Evolutionary conservation across 768 basidiomycete genomes (phyloP), one percentile per base, ranked within the genome.

Genomic region (Cystobasidium onofrii): DNA sequence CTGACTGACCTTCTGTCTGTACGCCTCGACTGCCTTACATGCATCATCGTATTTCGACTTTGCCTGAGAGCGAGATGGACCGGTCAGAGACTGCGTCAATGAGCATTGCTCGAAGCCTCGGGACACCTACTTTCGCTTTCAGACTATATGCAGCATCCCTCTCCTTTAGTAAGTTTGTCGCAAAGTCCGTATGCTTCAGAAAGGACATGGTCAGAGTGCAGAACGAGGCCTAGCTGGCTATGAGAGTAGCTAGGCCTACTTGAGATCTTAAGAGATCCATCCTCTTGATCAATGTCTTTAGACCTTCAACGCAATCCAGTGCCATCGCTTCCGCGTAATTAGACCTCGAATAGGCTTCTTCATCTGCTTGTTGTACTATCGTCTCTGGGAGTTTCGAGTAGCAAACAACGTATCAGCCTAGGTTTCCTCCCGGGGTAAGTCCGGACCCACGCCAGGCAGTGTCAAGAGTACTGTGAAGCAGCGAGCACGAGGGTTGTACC

Each of bases 261-360:
- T 71, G 52, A 27, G 52, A 31, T 34, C 69, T 13, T 17, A 71
- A 29, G 17, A 55, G 50, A 7, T 71, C 69, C 69, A 71, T 71
- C 29, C 69, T 52, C 36, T 71, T 71, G 13, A 9, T 36, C 12
- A 55, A 13, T 6, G 41, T 27, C 54, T 71, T 71, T 23, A 71
- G 29, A 17, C 46, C 50, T 34, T 71, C 69, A 9, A 55, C 50
- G 31, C 50, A 52, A 27, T 71, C 69, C 7, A 55, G 50, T 20
- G 33, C 29, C 69, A 71, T 60, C 7, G 50, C 55, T 60, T 71
- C 69, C 7, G 54, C 69, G 36, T 71, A 71, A 29, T 71, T 71
- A n/a, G 69, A 33, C n/a, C 69, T 10, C 1, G 69, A 71, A 36
- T 71, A 71, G 7, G 69, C 69, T 60, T 71, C 69, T 60, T 71